A percentile compares a stretch with the other conserved stretches of the same genome.
phyloP scores from a whole-genome alignment of 2,329 filamentous ascomycete species.

The Lasiodiplodia gonubiensis region DNA sequence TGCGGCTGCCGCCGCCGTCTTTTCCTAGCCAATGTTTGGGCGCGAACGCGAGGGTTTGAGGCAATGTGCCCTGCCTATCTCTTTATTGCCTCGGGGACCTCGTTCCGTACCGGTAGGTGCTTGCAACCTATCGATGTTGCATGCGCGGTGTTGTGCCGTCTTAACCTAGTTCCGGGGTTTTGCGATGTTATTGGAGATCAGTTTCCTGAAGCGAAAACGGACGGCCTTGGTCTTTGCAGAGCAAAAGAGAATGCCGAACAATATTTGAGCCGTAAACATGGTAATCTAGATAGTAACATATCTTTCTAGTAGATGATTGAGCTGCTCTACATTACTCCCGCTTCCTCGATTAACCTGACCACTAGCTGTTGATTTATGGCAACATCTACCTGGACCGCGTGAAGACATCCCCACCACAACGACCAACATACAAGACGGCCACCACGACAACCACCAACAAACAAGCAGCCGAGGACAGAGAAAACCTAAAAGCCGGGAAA shows the following conservation, averaged over 20 bases:
- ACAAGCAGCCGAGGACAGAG: background rate
- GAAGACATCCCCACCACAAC: background rate
- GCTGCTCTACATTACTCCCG: background rate
- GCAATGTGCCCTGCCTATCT: background rate
- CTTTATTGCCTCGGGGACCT: background rate
- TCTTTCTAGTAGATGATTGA: background rate
- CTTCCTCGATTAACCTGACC: background rate
- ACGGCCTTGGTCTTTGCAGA: too few relatives aligned
- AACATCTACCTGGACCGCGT: background rate
- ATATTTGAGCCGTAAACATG: background rate
- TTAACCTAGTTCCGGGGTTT: too few relatives aligned
- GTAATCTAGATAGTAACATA: background rate
- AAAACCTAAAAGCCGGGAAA: background rate
- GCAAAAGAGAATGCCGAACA: too few relatives aligned
- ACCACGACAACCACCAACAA: constrained; percentile 6
- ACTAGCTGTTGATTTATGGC: background rate
- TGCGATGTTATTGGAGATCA: too few relatives aligned
- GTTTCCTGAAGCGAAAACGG: background rate
- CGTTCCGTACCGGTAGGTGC: too few relatives aligned
- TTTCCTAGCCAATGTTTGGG: background rate
- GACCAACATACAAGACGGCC: background rate
- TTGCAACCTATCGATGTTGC: too few relatives aligned
- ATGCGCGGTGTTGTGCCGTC: too few relatives aligned
- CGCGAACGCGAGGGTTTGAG: background rate
- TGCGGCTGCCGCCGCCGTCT: background rate